Evolutionary conservation across 192 early-diverging fungal species (phyloP).

Genomic region (Obelidium mucronatum): DNA sequence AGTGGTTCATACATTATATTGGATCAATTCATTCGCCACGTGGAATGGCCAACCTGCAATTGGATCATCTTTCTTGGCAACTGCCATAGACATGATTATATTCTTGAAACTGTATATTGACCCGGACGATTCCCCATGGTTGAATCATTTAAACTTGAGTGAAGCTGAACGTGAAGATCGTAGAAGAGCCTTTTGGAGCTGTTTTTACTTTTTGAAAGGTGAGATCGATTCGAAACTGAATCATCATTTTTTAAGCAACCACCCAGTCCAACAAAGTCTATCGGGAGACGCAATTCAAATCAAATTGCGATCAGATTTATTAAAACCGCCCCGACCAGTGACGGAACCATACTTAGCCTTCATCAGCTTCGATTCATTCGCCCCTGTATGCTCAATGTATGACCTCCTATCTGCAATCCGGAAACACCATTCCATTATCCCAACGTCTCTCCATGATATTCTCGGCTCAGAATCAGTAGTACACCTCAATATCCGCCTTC

Average conservation of each 20-base stretch:
- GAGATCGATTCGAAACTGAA: too few relatives aligned
- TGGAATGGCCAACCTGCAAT: background rate
- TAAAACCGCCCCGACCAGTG: too few relatives aligned
- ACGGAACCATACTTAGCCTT: too few relatives aligned
- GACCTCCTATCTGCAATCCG: background rate
- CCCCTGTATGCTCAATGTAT: too few relatives aligned
- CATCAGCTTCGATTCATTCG: too few relatives aligned
- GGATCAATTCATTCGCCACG: background rate
- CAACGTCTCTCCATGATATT: background rate
- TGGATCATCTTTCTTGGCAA: background rate
- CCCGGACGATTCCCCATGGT: conserved; percentile 14
- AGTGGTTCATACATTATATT: background rate
- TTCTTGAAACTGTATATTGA: background rate
- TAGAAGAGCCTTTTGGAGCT: conserved; percentile 3
- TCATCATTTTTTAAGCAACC: too few relatives aligned
- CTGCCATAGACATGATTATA: background rate
- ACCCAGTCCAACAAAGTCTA: too few relatives aligned
- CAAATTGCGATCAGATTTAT: too few relatives aligned
- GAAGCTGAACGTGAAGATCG: conserved; percentile 13
- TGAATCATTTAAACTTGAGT: background rate
- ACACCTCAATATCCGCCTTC: background rate
- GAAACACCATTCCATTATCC: background rate
- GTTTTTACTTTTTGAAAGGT: too few relatives aligned
- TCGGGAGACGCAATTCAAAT: too few relatives aligned
- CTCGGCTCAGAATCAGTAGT: background rate